A percentile compares a stretch with the other conserved stretches of the same genome.
Conservation (phyloP, 352 stramenopile genomes). For the Phytophthora citricola region DNA sequence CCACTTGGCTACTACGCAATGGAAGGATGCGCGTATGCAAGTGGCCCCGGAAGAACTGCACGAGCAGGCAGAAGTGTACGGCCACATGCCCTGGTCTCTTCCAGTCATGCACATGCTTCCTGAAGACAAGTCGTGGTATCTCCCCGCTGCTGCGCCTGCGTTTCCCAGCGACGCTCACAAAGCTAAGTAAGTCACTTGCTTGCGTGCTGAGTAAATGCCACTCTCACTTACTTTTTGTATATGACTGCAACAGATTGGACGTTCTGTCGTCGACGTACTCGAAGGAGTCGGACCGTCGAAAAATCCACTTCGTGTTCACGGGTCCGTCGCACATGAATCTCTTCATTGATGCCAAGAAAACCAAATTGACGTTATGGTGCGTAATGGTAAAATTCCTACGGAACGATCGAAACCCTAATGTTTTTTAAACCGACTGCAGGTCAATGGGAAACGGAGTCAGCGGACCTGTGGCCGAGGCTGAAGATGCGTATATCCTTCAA, state of each 20-base stretch:
- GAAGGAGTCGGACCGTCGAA: slow-evolving; percentile 53
- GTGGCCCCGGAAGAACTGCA: slow-evolving; percentile 45
- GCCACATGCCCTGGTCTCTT: slow-evolving; percentile 71
- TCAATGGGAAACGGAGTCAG: slow-evolving; percentile 74
- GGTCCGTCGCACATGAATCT: slow-evolving; percentile 75
- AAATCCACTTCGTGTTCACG: slow-evolving; percentile 71
- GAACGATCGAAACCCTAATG: background rate
- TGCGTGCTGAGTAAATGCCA: background rate
- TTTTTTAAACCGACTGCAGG: slow-evolving; percentile 34
- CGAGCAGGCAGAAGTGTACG: slow-evolving; percentile 69
- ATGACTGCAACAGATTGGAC: slow-evolving; percentile 42
- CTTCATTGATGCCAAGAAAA: slow-evolving; percentile 80
- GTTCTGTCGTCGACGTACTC: slow-evolving; percentile 72
- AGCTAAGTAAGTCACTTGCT: slow-evolving; percentile 38
- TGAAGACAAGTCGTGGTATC: slow-evolving; percentile 77
- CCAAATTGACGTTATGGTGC: slow-evolving; percentile 72
- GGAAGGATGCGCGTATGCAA: slow-evolving; percentile 47
- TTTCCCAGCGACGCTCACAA: slow-evolving; percentile 30
- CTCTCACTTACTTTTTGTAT: slow-evolving; percentile 6
- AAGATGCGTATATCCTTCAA: slow-evolving; percentile 81
- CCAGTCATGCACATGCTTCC: slow-evolving; percentile 72
- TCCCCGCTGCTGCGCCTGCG: slow-evolving; percentile 42
- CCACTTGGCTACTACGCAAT: slow-evolving; percentile 56
- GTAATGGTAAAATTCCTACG: slow-evolving; percentile 5
- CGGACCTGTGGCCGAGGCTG: slow-evolving; percentile 56